Base-by-base conservation (phyloP, 202 grass and related monocot genomes). In the Alloteropsis angusta region DNA sequence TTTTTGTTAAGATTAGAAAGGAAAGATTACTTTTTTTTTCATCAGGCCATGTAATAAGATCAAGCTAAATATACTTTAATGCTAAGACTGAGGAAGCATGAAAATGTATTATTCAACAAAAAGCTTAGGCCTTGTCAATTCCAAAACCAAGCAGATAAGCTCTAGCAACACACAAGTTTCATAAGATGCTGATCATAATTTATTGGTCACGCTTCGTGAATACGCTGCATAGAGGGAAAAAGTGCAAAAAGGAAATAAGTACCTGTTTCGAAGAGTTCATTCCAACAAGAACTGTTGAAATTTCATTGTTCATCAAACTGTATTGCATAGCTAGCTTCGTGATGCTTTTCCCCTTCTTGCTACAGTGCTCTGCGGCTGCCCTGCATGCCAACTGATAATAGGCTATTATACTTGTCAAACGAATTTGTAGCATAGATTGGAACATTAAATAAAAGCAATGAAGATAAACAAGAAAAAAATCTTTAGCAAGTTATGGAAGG, bases 181-280 rank as follows among this genome's bases (percentile, higher is more conserved):
- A 80, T 15, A 65, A 49, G 23, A 50, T 2, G 12, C 61, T 39
- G 34, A 44, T 65, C 0, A 39, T 42, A 64, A 39, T 65, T 22
- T 83, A 44, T 53, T 21, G 26, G 41, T 15, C 18, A 68, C 23
- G 0, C 10, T 35, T 75, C 18, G 71, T 21, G 16, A 76, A 10
- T 57, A 36, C 37, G 9, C 2, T 60, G 70, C 22, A 32, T 13
- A 58, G 7, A 75, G 14, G 26, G 50, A 6, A 66, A 12, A 80
- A 48, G 63, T 44, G 6, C 39, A 53, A 39, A 22, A 43, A 71
- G 68, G 32, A 59, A 76, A 15, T 46, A 49, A 6, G 47, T 60
- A 99, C 92, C 96, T 99, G 96, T 76, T 88, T 41, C 35, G 82
- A 73, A 74, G 96, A 99, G 72, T 87, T 99, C 90, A 99, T 99